Conservation (phyloP, 192 early-diverging fungal genomes). For the Chytriomyces sp. region DNA sequence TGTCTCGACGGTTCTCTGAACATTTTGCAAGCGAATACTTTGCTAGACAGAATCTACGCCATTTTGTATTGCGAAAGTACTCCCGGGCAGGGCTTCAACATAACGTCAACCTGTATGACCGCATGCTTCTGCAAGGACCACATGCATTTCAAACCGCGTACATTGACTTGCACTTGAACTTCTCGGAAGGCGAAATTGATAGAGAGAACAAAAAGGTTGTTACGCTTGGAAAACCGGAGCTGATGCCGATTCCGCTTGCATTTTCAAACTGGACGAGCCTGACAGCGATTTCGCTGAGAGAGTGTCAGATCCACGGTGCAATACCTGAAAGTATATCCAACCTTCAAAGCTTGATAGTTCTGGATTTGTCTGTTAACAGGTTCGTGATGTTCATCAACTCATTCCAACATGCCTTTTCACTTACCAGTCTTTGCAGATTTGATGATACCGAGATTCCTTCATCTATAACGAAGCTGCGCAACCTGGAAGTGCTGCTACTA, state of each 20-base stretch:
- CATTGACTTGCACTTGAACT: neutral
- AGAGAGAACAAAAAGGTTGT: neutral
- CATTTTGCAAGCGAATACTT: neutral
- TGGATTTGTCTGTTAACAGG: neutral
- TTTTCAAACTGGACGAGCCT: neutral
- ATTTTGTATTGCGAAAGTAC: neutral
- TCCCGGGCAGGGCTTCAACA: neutral
- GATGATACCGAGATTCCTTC: neutral
- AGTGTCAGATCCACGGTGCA: neutral
- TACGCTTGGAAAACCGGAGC: neutral
- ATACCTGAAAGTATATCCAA: neutral
- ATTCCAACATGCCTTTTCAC: too few species aligned
- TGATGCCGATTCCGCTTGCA: neutral
- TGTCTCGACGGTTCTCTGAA: neutral
- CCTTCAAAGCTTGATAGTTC: neutral
- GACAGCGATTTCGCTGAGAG: neutral
- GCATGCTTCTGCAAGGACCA: neutral
- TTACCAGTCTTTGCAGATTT: too few species aligned
- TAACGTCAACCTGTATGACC: neutral
- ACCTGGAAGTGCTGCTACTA: neutral
- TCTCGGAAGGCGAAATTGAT: neutral
- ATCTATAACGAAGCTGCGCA: neutral
- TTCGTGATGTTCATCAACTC: neutral
- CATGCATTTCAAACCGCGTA: conserved; percentile 2
- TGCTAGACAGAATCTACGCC: neutral